These are phyloP conservation scores for Bruguiera parviflora DNA, from an alignment of 345 rosid genomes.

Conservation along the genomic window DNA sequence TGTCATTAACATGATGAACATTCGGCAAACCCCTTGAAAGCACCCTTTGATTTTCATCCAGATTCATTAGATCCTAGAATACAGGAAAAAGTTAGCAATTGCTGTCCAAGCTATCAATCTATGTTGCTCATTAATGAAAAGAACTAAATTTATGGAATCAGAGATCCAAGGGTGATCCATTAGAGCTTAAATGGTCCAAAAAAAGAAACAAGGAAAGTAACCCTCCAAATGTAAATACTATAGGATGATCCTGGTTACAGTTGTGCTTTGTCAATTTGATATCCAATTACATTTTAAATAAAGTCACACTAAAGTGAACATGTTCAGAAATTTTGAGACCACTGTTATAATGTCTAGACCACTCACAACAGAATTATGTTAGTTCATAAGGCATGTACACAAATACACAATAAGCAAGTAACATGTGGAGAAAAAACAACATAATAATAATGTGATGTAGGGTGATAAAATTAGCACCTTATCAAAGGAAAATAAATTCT, in stretches of 20 bases:
- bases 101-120: not conserved
- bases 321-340: slow-evolving; percentile 1
- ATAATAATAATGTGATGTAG: slow-evolving; percentile 6
- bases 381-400: too few species aligned
- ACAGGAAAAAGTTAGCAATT: slow-evolving; percentile 6
- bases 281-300: not conserved
- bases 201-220: not conserved
- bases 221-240: not conserved
- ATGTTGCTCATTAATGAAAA: slow-evolving; percentile 6
- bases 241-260: not conserved
- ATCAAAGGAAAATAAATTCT: slow-evolving; percentile 64
- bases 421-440: not conserved
- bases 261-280: not conserved
- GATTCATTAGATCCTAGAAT: slow-evolving; percentile 73
- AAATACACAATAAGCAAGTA: too few species aligned
- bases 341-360: not conserved
- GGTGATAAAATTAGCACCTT: slow-evolving; percentile 42
- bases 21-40: slow-evolving; percentile 69
- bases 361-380: not conserved
- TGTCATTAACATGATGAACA: slow-evolving; percentile 73
- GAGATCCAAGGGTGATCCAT: not conserved
- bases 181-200: slow-evolving; percentile 6
- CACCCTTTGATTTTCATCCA: slow-evolving; percentile 68
- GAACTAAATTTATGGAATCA: not conserved
- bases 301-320: not conserved